phyloP scores from a whole-genome alignment of 2,329 filamentous ascomycete genomes.

The Chrysosporium keratinophilum region DNA sequence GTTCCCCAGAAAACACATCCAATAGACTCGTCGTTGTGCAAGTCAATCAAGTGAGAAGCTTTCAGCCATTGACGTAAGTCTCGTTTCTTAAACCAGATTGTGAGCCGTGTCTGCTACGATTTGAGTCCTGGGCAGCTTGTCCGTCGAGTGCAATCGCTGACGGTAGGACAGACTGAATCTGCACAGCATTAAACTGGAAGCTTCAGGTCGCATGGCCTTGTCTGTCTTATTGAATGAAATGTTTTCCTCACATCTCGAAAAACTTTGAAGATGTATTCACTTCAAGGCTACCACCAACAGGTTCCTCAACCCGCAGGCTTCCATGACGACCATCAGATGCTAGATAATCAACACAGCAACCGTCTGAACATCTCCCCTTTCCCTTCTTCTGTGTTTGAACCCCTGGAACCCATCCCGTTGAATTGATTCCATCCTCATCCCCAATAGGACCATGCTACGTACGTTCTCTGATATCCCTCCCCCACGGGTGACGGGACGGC shows the following conservation, averaged over 20 bases:
- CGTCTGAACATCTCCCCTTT: conserved; percentile 35
- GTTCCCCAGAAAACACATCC: too few relatives aligned
- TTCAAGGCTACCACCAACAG: conserved; percentile 25
- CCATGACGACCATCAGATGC: conserved; percentile 21
- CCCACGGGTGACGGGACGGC: neutral
- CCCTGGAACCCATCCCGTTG: conserved; percentile 37
- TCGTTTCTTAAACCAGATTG: too few relatives aligned
- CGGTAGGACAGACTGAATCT: too few relatives aligned
- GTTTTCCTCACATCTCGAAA: too few relatives aligned
- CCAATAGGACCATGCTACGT: conserved; percentile 39
- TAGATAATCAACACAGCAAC: conserved; percentile 28
- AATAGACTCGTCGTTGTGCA: too few relatives aligned
- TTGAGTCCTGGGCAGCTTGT: too few relatives aligned
- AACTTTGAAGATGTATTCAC: too few relatives aligned
- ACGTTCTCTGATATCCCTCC: neutral
- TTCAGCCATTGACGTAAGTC: neutral
- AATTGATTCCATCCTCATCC: conserved; percentile 43
- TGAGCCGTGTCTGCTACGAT: too few relatives aligned
- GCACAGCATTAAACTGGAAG: too few relatives aligned
- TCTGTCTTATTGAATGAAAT: neutral
- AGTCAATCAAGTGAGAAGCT: neutral
- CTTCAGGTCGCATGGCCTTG: neutral
- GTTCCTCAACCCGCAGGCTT: conserved; percentile 30
- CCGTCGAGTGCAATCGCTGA: too few relatives aligned
- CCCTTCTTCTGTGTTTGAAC: conserved; percentile 32